These are phyloP conservation scores for Cladosporium phlei DNA, from an alignment of 2,329 filamentous ascomycete species.

Conservation along the genomic window DNA sequence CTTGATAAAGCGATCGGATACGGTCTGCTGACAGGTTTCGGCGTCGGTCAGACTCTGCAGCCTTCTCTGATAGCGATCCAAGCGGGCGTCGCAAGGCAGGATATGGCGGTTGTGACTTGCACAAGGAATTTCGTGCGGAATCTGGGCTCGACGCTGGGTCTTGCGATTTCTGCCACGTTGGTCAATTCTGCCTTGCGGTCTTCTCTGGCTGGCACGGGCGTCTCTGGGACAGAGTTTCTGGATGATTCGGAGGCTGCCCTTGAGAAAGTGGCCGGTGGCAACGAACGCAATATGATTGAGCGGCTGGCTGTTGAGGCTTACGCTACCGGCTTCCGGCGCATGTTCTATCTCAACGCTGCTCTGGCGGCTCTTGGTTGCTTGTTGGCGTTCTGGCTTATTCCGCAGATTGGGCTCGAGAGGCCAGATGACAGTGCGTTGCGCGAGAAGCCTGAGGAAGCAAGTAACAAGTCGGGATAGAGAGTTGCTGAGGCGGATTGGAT, in stretches of 20 bases:
- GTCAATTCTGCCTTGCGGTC: not conserved
- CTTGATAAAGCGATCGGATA: slow-evolving; percentile 54
- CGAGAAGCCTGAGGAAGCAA: too few species aligned
- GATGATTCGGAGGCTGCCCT: slow-evolving; percentile 43
- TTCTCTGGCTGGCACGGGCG: not conserved
- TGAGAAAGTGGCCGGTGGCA: slow-evolving; percentile 30
- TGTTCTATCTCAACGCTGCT: slow-evolving; percentile 37
- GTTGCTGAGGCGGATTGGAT: too few species aligned
- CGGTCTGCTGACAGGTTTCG: slow-evolving; percentile 41
- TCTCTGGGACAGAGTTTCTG: slow-evolving; percentile 47
- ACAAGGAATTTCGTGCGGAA: slow-evolving; percentile 6
- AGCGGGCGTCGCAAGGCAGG: slow-evolving; percentile 1
- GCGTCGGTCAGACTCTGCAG: slow-evolving; percentile 1
- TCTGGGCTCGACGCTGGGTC: slow-evolving; percentile 17
- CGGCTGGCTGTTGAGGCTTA: slow-evolving; percentile 27
- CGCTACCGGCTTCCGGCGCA: slow-evolving; percentile 35
- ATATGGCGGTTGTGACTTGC: slow-evolving; percentile 5
- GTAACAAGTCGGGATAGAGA: too few species aligned
- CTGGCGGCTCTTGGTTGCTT: slow-evolving; percentile 35
- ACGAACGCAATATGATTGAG: slow-evolving; percentile 7
- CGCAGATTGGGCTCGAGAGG: slow-evolving; percentile 31
- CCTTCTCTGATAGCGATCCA: slow-evolving; percentile 3
- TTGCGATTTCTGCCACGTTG: not conserved
- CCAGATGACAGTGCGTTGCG: too few species aligned
- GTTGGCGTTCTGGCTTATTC: slow-evolving; percentile 34